Base-by-base conservation (phyloP, 352 stramenopile species). In the Phytopythium oedochilum region DNA sequence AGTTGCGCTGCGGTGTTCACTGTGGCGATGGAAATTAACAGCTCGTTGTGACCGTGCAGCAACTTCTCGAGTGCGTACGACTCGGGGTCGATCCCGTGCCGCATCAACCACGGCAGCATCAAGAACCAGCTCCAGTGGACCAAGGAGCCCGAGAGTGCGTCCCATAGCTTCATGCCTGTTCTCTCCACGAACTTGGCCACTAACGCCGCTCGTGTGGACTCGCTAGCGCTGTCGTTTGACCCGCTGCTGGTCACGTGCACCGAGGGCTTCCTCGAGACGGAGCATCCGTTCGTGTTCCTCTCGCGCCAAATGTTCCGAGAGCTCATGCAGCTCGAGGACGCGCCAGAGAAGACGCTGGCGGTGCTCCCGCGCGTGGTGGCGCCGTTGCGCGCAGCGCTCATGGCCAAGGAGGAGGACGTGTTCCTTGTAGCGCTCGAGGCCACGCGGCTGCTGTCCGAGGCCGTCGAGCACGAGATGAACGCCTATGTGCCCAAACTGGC, bases 221-320 rank as follows among this genome's bases (percentile, higher is more conserved):
- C 23, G 11, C 1, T 38, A 86, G 78, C 71, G 1, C 39, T 92
- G 17, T 69, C 79, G 14, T 92, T 80, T 38, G 80, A 83, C 17
- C 78, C 78, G 5, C 53, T 92, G 18, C 67, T 92, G n/a, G 70
- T 92, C 42, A 87, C 74, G 5, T 89, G 78, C 31, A 62, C 78
- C 25, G 78, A 89, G 61, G 81, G 81, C 12, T 92, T 92, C 44
- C 63, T 77, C 25, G 81, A 92, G 54, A 81, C 78, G 1, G 76
- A 89, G 45, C 81, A 92, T 35, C 81, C 81, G 29, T 92, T 86
- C 59, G 81, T 92, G 8, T 92, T 92, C 47, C 71, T 92, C n/a
- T 67, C 81, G 23, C 75, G 78, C 17, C 68, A 78, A 11, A 82
- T 77, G 54, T 92, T 89, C 52, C 77, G 78, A n/a, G 78, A 92